A percentile compares a stretch with the other conserved stretches of the same genome.
Evolutionary conservation across 139 green algal species (phyloP).

Genomic region (Coccomyxa sp.): DNA sequence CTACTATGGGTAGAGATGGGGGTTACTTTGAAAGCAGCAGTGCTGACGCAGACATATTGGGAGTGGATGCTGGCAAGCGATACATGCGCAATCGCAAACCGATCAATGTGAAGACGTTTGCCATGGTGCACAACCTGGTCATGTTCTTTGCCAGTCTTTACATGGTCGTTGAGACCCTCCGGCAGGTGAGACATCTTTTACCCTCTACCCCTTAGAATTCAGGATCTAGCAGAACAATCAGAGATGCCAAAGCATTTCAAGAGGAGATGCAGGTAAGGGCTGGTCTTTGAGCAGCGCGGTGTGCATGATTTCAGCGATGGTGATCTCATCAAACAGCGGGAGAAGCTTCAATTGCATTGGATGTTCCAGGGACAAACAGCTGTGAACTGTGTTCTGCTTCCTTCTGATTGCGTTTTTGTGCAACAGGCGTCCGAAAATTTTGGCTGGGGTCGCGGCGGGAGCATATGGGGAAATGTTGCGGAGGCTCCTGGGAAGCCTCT

Average conservation of each 20-base stretch:
- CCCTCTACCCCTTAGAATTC: too few relatives aligned
- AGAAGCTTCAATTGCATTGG: not conserved
- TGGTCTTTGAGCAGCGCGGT: not conserved
- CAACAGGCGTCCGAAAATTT: slow-evolving; percentile 16
- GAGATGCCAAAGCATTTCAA: too few relatives aligned
- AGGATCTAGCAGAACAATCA: not conserved
- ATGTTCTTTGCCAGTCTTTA: slow-evolving; percentile 32
- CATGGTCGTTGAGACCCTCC: slow-evolving; percentile 31
- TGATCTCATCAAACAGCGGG: not conserved
- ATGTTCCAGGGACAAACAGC: not conserved
- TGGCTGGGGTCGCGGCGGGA: slow-evolving; percentile 8
- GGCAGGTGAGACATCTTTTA: not conserved
- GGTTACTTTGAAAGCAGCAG: not conserved
- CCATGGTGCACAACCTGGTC: slow-evolving; percentile 34
- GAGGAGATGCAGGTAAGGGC: not conserved
- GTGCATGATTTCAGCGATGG: not conserved
- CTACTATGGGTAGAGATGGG: too few relatives aligned
- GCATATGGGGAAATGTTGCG: slow-evolving; percentile 24
- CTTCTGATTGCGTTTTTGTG: not conserved
- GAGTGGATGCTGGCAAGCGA: slow-evolving; percentile 20
- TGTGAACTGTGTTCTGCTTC: too few relatives aligned
- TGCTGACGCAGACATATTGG: slow-evolving; percentile 22
- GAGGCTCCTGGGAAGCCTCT: slow-evolving; percentile 16
- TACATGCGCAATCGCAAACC: slow-evolving; percentile 37
- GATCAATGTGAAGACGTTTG: slow-evolving; percentile 28